A percentile compares a stretch with the other conserved stretches of the same genome.
These are phyloP conservation scores for Delonix regia DNA, from an alignment of 306 rosid genomes.

Conservation along the genomic window DNA sequence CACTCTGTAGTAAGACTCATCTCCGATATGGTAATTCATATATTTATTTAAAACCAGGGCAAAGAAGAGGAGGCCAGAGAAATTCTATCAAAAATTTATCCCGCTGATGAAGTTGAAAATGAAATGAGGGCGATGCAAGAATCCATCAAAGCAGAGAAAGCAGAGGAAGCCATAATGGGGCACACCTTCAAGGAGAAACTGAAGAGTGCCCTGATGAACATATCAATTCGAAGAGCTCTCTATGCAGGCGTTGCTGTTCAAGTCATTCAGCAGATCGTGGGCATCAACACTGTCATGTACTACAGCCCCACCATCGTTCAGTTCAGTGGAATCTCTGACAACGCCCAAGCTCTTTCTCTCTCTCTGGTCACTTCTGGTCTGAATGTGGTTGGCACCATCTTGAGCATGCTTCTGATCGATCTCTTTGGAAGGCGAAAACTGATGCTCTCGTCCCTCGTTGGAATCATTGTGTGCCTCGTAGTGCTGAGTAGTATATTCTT, in stretches of 20 bases:
- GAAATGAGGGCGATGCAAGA: slow-evolving; percentile 64
- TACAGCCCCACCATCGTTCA: slow-evolving; percentile 93
- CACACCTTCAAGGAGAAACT: slow-evolving; percentile 48
- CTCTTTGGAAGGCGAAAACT: slow-evolving; percentile 70
- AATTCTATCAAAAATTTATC: slow-evolving; percentile 57
- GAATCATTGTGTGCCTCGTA: slow-evolving; percentile 59
- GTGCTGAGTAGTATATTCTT: slow-evolving; percentile 56
- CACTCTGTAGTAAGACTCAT: too few species aligned
- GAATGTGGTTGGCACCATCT: slow-evolving; percentile 64
- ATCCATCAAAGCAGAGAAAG: slow-evolving; percentile 62
- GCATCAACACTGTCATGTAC: slow-evolving; percentile 88
- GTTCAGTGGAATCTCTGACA: slow-evolving; percentile 81
- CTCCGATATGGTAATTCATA: too few species aligned
- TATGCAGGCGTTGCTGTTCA: slow-evolving; percentile 74
- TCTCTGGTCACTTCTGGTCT: slow-evolving; percentile 81
- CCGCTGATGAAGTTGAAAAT: slow-evolving; percentile 54
- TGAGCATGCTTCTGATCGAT: slow-evolving; percentile 69
- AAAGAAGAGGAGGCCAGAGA: slow-evolving; percentile 61
- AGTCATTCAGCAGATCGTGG: slow-evolving; percentile 84
- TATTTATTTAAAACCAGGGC: too few species aligned
- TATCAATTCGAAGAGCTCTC: slow-evolving; percentile 71
- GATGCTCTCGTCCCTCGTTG: slow-evolving; percentile 67
- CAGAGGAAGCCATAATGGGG: slow-evolving; percentile 52
- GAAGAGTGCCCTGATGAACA: slow-evolving; percentile 47
- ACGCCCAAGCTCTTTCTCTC: slow-evolving; percentile 73